phyloP scores from a whole-genome alignment of 257 asterid genomes.

The Penstemon eatonii region DNA sequence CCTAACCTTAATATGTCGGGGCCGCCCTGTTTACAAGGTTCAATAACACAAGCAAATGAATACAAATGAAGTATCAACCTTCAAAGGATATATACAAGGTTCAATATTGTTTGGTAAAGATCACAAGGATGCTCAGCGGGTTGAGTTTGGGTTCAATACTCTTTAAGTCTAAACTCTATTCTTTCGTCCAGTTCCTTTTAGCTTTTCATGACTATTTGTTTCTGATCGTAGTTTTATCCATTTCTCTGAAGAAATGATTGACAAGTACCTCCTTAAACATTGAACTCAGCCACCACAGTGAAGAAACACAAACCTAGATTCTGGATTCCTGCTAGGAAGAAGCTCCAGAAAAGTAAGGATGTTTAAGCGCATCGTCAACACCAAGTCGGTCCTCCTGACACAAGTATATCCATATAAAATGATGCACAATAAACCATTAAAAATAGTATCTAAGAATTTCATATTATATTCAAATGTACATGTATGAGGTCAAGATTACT shows the following conservation, averaged over 20 bases:
- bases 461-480: no score
- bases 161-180: not conserved
- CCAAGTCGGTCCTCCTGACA: conserved; percentile 77
- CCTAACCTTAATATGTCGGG: no score
- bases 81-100: not conserved
- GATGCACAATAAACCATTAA: not conserved
- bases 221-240: not conserved
- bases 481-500: conserved; percentile 1
- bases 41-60: not conserved
- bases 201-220: not conserved
- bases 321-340: conserved; percentile 16
- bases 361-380: conserved; percentile 86
- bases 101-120: not conserved
- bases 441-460: no score
- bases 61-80: not conserved
- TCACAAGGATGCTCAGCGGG: not conserved
- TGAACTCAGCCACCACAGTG: not conserved
- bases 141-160: not conserved
- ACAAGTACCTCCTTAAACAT: not conserved
- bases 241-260: not conserved
- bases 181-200: not conserved
- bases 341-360: conserved; percentile 70
- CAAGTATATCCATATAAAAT: conserved; percentile 21
- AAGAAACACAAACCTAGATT: conserved; percentile 1
- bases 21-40: not conserved